These are phyloP conservation scores for Trypanosoma conorhini DNA, from an alignment of 208 protist species.

Conservation along the genomic window DNA sequence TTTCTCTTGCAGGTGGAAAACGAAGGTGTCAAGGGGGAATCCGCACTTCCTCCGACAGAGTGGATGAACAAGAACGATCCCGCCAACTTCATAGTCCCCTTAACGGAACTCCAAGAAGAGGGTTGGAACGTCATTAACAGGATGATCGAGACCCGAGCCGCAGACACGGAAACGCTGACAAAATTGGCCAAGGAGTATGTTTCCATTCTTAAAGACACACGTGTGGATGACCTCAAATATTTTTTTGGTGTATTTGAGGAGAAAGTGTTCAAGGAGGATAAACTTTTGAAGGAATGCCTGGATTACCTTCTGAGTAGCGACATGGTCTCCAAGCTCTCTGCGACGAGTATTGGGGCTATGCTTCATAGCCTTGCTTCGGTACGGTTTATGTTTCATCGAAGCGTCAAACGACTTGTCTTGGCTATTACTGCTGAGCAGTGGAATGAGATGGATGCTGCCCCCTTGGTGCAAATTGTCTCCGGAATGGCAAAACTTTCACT, in stretches of 20 bases:
- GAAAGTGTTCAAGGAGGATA: conserved; percentile 87
- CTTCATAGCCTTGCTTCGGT: conserved; percentile 72
- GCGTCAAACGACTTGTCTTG: conserved; percentile 61
- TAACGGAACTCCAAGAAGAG: conserved; percentile 61
- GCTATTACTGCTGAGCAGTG: conserved; percentile 79
- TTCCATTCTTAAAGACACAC: conserved; percentile 44
- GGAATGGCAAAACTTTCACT: conserved; percentile 64
- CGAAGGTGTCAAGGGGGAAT: conserved; percentile 42
- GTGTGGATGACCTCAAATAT: conserved; percentile 82
- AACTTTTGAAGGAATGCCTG: conserved; percentile 70
- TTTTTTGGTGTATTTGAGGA: conserved; percentile 87
- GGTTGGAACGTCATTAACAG: conserved; percentile 65
- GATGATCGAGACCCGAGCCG: conserved; percentile 65
- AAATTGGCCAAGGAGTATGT: conserved; percentile 64
- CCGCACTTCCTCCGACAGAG: conserved; percentile 44
- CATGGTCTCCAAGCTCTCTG: conserved; percentile 49
- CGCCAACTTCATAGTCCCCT: conserved; percentile 46
- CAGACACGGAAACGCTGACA: conserved; percentile 43
- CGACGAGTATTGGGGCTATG: conserved; percentile 63
- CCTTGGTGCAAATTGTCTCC: conserved; percentile 65
- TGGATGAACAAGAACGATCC: conserved; percentile 86
- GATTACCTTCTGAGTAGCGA: conserved; percentile 51
- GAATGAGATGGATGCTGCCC: conserved; percentile 67
- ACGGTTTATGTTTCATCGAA: conserved; percentile 74
- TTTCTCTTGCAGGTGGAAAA: conserved; percentile 50